Percentiles rank a stretch among this genome's conserved stretches.
Conservation (phyloP, 768 basidiomycete genomes). For the Lyophyllum decastes region DNA sequence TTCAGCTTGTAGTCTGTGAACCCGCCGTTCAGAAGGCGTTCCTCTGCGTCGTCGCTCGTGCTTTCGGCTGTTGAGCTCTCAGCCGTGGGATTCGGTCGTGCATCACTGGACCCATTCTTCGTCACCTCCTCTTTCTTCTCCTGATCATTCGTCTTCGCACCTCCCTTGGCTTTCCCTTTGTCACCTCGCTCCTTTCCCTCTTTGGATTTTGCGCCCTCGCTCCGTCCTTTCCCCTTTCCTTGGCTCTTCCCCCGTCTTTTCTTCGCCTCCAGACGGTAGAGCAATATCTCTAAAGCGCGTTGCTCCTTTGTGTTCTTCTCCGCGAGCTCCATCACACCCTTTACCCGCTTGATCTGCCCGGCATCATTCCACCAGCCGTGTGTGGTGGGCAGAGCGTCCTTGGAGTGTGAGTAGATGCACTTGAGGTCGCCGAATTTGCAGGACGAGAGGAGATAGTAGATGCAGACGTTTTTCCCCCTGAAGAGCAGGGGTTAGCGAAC, state of each 20-base stretch:
- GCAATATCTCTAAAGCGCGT: conserved; percentile 9
- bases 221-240: conserved; percentile 10
- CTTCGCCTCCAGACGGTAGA: conserved; percentile 8
- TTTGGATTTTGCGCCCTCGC: conserved; percentile 2
- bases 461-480: conserved; percentile 57
- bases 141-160: neutral
- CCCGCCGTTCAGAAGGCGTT: conserved; percentile 25
- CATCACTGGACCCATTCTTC: neutral
- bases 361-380: conserved; percentile 38
- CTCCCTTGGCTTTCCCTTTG: neutral
- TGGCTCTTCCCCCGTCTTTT: conserved; percentile 15
- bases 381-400: conserved; percentile 29
- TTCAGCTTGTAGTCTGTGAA: conserved; percentile 34
- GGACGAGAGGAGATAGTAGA: conserved; percentile 36
- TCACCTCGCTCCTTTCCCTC: neutral
- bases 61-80: neutral
- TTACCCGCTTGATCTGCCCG: conserved; percentile 18
- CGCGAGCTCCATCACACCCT: conserved; percentile 18
- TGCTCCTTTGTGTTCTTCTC: conserved; percentile 21
- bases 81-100: neutral
- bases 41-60: conserved; percentile 12
- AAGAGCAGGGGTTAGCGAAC: neutral
- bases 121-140: neutral
- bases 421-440: conserved; percentile 39
- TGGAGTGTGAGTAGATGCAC: conserved; percentile 43